A percentile compares a stretch with the other conserved stretches of the same genome.
Evolutionary conservation across 75 land plant species (phyloP).

Genomic region (Ceratopteris richardii): DNA sequence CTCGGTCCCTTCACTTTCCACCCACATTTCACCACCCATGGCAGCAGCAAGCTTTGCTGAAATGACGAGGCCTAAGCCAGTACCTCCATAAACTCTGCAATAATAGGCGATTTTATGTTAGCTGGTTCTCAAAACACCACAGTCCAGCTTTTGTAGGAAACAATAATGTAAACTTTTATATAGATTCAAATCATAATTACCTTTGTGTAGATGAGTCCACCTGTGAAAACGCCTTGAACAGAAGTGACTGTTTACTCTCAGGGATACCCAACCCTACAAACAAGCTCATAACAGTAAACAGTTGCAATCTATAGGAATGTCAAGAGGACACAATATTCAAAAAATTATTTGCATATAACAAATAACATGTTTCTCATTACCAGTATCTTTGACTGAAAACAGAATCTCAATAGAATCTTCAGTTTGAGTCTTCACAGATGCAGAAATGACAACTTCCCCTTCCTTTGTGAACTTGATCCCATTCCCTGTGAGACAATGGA

Average conservation of each 20-base stretch:
- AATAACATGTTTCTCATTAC: neutral
- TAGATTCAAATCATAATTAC: neutral
- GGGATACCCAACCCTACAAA: slow-evolving; percentile 28
- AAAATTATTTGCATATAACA: neutral
- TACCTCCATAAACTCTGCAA: slow-evolving; percentile 35
- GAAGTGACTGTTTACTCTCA: slow-evolving; percentile 19
- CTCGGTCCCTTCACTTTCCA: slow-evolving; percentile 23
- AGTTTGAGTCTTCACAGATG: slow-evolving; percentile 14
- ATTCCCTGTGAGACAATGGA: slow-evolving; percentile 13
- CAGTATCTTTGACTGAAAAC: slow-evolving; percentile 27
- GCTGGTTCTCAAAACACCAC: neutral
- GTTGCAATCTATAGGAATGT: too few relatives aligned
- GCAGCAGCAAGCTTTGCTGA: slow-evolving; percentile 34
- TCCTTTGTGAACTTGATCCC: slow-evolving; percentile 29
- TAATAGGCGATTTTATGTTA: too few relatives aligned
- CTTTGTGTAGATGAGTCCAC: slow-evolving; percentile 33
- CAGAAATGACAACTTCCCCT: slow-evolving; percentile 34
- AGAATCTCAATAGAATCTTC: slow-evolving; percentile 17
- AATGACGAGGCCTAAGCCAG: slow-evolving; percentile 32
- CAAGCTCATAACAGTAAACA: neutral
- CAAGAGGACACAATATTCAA: neutral
- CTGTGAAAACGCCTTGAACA: slow-evolving; percentile 31
- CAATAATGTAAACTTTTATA: too few relatives aligned
- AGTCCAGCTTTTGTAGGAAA: too few relatives aligned
- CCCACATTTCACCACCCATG: slow-evolving; percentile 37